phyloP scores from a whole-genome alignment of 768 basidiomycete species.

The Inosperma sp. region DNA sequence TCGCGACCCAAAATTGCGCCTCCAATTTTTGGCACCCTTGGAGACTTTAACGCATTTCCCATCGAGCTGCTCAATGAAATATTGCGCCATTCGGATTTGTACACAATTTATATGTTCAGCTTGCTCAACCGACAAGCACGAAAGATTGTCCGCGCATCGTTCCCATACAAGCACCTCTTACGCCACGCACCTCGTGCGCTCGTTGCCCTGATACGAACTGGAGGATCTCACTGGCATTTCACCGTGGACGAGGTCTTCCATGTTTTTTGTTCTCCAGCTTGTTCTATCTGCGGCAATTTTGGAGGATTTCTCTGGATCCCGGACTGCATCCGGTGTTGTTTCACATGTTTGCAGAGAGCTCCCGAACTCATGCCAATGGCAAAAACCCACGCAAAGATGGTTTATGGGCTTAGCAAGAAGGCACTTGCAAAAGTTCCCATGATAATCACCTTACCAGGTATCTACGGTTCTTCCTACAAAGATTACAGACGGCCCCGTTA shows the following conservation, averaged over 20 bases:
- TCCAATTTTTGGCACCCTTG: background rate
- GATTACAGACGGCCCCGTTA: background rate
- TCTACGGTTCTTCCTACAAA: background rate
- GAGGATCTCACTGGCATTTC: constrained; percentile 9
- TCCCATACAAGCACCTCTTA: constrained; percentile 7
- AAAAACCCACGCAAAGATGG: background rate
- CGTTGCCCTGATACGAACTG: constrained; percentile 7
- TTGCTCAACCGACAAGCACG: constrained; percentile 10
- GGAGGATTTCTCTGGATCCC: constrained; percentile 12
- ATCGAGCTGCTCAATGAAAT: constrained; percentile 2
- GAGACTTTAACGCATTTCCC: constrained; percentile 1
- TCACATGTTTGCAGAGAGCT: background rate
- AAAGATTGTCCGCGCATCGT: background rate
- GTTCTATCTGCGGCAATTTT: constrained; percentile 7
- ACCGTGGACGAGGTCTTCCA: constrained; percentile 7
- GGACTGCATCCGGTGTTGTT: constrained; percentile 7
- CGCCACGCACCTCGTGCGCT: background rate
- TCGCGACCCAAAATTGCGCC: background rate
- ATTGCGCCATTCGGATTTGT: constrained; percentile 3
- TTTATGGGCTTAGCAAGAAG: constrained; percentile 3
- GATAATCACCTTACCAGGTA: background rate
- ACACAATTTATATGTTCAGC: constrained; percentile 3
- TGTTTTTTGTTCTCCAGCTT: constrained; percentile 1
- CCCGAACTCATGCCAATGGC: background rate
- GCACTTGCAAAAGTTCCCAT: constrained; percentile 2